Evolutionary conservation across 495 filamentous ascomycete species (phyloP), one percentile per base, ranked within the genome.

Genomic region (Penicillium subrubescens): DNA sequence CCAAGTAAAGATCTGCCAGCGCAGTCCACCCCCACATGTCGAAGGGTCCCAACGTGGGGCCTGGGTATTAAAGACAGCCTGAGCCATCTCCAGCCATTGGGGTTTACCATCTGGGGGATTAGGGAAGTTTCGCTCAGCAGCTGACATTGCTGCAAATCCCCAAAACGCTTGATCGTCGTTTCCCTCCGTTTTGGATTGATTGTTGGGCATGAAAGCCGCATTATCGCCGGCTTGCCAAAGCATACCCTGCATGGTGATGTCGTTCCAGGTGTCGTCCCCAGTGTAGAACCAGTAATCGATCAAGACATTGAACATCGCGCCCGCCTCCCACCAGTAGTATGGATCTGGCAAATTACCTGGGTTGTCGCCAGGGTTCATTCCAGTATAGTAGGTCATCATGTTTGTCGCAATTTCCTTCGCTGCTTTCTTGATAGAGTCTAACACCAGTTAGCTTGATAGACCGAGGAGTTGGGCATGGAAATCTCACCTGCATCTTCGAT

Each of bases 131-230:
- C 87, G 84, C 73, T 96, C 92, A 4, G 92, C 91, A 0, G 92
- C 92, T 8, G 87, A 83, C 87, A 96, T 91, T 37, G 88, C 90
- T 4, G 91, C 83, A 74, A 96, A 88, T 34, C 82, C 92, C 92
- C 92, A 96, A 71, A 96, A 96, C 0, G 83, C 88, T 70, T 95
- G 92, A 71, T 96, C 92, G 67, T 96, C 92, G 73, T 96, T 96
- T 56, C 92, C 91, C 57, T 85, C 75, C 0, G 89, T 88, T 62
- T 87, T 83, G 27, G 89, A 90, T 68, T 96, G 92, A 73, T 97
- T 96, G 12, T 77, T 75, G 0, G 93, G 91, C 90, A 93, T 92
- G 72, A 87, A 95, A 60, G 93, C 84, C 11, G 78, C 73, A 44
- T 88, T 81, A 14, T 84, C 81, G 14, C 90, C 89, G 17, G 83